These are phyloP conservation scores for Trichophyton mentagrophytes DNA, from an alignment of 2,329 filamentous ascomycete genomes.

Conservation along the genomic window DNA sequence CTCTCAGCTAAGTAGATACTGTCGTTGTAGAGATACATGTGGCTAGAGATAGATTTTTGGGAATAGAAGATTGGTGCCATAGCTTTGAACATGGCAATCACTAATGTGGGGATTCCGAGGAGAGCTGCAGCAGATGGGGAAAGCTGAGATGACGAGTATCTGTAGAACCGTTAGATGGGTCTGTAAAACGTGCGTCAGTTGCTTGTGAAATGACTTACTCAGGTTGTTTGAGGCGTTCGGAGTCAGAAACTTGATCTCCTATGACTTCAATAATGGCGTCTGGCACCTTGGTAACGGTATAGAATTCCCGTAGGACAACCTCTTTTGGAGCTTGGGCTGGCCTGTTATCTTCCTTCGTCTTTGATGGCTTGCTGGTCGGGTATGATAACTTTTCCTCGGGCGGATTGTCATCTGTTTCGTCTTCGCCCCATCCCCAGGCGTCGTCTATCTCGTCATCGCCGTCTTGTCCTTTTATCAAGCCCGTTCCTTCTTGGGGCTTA, in stretches of 20 bases:
- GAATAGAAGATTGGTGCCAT: constrained; percentile 36
- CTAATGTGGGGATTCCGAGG: constrained; percentile 34
- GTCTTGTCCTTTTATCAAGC: constrained; percentile 20
- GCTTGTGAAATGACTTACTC: constrained; percentile 22
- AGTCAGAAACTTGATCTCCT: constrained; percentile 30
- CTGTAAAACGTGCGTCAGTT: no score
- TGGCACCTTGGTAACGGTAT: constrained; percentile 78
- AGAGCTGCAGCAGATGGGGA: constrained; percentile 32
- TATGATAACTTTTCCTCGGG: constrained; percentile 15
- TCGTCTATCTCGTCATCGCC: constrained; percentile 40
- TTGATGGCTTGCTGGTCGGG: constrained; percentile 9
- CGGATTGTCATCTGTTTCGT: constrained; percentile 46
- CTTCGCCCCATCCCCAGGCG: constrained; percentile 64
- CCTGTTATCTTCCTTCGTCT: constrained; percentile 14
- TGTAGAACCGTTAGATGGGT: constrained; percentile 4
- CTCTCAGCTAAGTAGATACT: constrained; percentile 45
- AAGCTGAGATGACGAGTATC: constrained; percentile 25
- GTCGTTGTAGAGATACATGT: constrained; percentile 56
- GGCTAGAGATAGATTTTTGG: constrained; percentile 36
- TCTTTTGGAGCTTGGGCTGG: constrained; percentile 38
- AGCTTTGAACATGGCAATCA: constrained; percentile 40
- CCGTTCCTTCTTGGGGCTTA: constrained; percentile 12
- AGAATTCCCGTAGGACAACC: constrained; percentile 70
- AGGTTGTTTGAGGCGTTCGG: constrained; percentile 26
- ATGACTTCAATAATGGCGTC: constrained; percentile 50